Percentiles rank a stretch among this genome's conserved stretches.
phyloP scores from a whole-genome alignment of 805 yeast genomes.

The Hemisphaericaspora nanyangensis region DNA sequence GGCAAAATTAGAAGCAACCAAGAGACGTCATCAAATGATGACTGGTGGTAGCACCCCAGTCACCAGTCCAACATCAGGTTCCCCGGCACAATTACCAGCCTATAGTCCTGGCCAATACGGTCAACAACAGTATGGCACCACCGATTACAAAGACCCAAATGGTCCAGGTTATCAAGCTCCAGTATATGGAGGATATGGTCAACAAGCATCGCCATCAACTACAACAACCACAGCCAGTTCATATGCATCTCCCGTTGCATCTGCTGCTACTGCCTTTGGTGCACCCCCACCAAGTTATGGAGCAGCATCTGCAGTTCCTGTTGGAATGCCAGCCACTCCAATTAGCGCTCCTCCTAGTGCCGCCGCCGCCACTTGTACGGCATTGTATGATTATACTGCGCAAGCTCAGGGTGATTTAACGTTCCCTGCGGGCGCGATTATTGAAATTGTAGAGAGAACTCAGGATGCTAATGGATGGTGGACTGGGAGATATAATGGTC shows the following conservation, averaged over 20 bases:
- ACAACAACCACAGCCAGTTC: conserved; percentile 13
- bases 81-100: conserved; percentile 27
- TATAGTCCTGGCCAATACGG: conserved; percentile 32
- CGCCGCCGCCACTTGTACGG: conserved; percentile 68
- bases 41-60: too few relatives aligned
- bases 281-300: conserved; percentile 20
- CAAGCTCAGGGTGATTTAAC: conserved; percentile 91
- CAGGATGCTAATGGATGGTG: conserved; percentile 94
- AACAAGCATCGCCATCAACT: conserved; percentile 14
- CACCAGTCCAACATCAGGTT: conserved; percentile 17
- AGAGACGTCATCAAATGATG: conserved; percentile 57
- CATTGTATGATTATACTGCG: conserved; percentile 86
- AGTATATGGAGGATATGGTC: conserved; percentile 12
- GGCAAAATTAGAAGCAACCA: conserved; percentile 77
- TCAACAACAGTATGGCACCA: conserved; percentile 17
- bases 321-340: conserved; percentile 18
- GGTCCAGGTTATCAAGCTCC: conserved; percentile 15
- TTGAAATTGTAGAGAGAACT: conserved; percentile 78
- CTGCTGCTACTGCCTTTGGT: conserved; percentile 13
- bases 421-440: conserved; percentile 83
- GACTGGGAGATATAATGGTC: conserved; percentile 87
- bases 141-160: conserved; percentile 24
- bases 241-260: conserved; percentile 22
- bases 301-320: conserved; percentile 10
- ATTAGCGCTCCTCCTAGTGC: conserved; percentile 36